A percentile compares a stretch with the other conserved stretches of the same genome.
These are phyloP conservation scores for Coprinellus micaceus DNA, from an alignment of 768 basidiomycete species.

Conservation along the genomic window DNA sequence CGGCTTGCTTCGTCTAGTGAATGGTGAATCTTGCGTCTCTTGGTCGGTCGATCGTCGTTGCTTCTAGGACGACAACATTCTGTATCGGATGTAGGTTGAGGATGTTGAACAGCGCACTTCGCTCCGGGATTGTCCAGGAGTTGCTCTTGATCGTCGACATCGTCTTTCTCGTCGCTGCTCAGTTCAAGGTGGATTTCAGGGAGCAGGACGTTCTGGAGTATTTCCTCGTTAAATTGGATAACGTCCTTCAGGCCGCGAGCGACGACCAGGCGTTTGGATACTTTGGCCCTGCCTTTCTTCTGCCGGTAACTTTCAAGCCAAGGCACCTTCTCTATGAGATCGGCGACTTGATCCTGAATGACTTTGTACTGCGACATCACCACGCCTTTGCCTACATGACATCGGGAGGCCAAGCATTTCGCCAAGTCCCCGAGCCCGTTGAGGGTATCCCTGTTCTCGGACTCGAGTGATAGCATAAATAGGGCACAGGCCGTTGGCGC, in stretches of 20 bases:
- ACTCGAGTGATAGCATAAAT: constrained; percentile 68
- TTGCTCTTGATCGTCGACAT: constrained; percentile 26
- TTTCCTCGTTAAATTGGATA: constrained; percentile 62
- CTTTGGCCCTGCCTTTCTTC: constrained; percentile 53
- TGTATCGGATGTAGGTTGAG: neutral
- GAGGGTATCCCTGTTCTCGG: constrained; percentile 50
- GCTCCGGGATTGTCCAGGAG: constrained; percentile 16
- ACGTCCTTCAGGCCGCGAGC: constrained; percentile 69
- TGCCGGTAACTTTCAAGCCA: constrained; percentile 63
- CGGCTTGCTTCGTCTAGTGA: constrained; percentile 45
- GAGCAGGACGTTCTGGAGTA: constrained; percentile 44
- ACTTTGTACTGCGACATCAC: constrained; percentile 69
- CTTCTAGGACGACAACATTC: constrained; percentile 11
- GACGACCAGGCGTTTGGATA: constrained; percentile 59
- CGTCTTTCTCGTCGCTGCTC: neutral
- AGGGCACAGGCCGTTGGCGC: constrained; percentile 63
- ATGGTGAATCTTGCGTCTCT: constrained; percentile 27
- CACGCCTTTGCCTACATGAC: constrained; percentile 46
- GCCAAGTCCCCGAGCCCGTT: constrained; percentile 55
- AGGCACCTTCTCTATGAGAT: constrained; percentile 62
- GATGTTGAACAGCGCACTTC: neutral
- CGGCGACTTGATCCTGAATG: constrained; percentile 56
- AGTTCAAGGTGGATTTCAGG: constrained; percentile 38
- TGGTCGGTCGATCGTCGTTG: constrained; percentile 17
- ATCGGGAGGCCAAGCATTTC: constrained; percentile 49